Percentiles rank a stretch among this genome's conserved stretches.
Evolutionary conservation across 2,329 filamentous ascomycete species (phyloP).

Genomic region (Macrophomina tecta): DNA sequence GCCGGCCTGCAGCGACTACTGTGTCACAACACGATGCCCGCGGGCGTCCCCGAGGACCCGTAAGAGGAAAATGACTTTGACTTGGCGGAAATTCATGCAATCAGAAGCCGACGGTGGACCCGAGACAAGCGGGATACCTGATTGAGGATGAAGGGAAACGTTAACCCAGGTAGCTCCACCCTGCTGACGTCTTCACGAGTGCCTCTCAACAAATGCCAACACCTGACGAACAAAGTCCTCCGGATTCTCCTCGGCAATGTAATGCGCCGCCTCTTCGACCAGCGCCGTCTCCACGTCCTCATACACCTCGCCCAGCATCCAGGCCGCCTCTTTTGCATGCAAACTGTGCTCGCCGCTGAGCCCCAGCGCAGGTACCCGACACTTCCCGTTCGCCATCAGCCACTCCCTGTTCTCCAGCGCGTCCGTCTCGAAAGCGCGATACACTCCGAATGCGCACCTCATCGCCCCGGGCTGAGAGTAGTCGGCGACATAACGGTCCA

Average conservation of each 20-base stretch:
- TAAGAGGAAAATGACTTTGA: background rate
- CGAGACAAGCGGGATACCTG: conserved; percentile 1
- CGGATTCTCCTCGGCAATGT: conserved; percentile 37
- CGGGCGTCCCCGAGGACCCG: background rate
- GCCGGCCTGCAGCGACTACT: background rate
- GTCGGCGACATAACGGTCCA: conserved; percentile 48
- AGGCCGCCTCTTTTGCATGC: conserved; percentile 32
- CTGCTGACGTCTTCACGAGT: conserved; percentile 19
- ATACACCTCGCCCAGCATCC: conserved; percentile 35
- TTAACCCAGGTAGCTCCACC: conserved; percentile 3
- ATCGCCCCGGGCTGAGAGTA: conserved; percentile 46
- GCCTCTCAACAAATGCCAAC: conserved; percentile 33
- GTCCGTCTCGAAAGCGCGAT: conserved; percentile 44
- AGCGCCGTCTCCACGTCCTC: conserved; percentile 31
- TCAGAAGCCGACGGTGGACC: background rate
- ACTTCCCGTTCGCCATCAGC: conserved; percentile 35
- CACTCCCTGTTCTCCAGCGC: conserved; percentile 36
- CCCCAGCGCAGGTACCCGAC: conserved; percentile 36
- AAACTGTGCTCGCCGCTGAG: conserved; percentile 36
- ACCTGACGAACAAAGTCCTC: conserved; percentile 33
- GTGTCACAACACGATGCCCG: conserved; percentile 10
- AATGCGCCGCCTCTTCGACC: conserved; percentile 36
- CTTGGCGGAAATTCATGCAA: background rate
- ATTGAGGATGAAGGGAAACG: background rate
- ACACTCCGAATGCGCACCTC: conserved; percentile 40